Evolutionary conservation across 1,284 basidiomycete genomes (phyloP).

Genomic region (Cutaneotrichosporon sp.): DNA sequence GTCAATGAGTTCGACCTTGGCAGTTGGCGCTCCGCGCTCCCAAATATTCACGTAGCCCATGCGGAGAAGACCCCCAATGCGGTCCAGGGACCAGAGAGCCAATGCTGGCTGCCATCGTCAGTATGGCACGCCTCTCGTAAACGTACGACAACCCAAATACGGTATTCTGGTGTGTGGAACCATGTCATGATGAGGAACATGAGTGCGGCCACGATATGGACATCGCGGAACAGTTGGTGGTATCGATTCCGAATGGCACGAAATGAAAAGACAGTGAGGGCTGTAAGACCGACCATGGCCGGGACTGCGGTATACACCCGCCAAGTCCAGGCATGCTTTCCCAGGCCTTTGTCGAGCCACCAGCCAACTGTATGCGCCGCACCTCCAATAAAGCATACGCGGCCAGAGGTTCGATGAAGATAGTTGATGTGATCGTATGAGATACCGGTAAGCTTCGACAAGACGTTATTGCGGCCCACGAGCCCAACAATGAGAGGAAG

Average conservation of each 20-base stretch:
- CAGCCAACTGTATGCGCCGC: conserved; percentile 32
- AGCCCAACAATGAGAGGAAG: conserved; percentile 59
- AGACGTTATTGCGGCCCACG: conserved; percentile 60
- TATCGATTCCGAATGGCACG: conserved; percentile 19
- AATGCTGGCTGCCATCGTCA: not conserved
- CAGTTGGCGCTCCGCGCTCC: conserved; percentile 16
- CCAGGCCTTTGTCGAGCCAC: conserved; percentile 16
- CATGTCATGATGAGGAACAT: conserved; percentile 20
- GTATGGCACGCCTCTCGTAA: not conserved
- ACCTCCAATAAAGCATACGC: conserved; percentile 23
- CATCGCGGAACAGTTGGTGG: conserved; percentile 4
- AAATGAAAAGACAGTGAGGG: conserved; percentile 44
- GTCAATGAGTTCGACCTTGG: conserved; percentile 52
- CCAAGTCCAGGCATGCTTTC: conserved; percentile 12
- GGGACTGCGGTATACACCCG: not conserved
- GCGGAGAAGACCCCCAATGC: not conserved
- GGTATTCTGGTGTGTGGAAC: conserved; percentile 13
- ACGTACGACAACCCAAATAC: conserved; percentile 1
- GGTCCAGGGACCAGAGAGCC: conserved; percentile 14
- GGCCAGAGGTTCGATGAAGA: conserved; percentile 34
- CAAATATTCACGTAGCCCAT: not conserved
- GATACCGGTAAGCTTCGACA: conserved; percentile 60
- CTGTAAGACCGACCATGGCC: not conserved
- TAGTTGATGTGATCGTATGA: conserved; percentile 55
- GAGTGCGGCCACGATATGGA: conserved; percentile 26